These are phyloP conservation scores for Claviceps africana DNA, from an alignment of 2,329 filamentous ascomycete genomes.

Conservation along the genomic window DNA sequence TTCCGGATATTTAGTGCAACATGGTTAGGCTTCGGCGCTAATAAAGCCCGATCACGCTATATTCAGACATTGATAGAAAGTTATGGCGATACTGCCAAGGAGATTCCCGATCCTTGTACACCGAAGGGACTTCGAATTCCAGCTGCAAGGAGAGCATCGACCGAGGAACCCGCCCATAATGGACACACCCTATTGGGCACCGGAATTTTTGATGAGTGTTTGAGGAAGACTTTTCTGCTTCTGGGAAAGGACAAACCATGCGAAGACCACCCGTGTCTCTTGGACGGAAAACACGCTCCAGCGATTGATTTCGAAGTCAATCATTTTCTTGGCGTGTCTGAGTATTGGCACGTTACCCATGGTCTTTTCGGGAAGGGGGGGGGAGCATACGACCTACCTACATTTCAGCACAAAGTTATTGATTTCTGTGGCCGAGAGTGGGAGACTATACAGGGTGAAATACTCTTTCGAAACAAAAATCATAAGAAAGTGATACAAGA, in stretches of 20 bases:
- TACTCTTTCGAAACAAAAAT: slow-evolving; percentile 54
- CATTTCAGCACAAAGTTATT: slow-evolving; percentile 73
- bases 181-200: slow-evolving; percentile 58
- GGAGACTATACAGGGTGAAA: slow-evolving; percentile 54
- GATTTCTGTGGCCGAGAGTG: slow-evolving; percentile 79
- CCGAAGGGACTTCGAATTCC: slow-evolving; percentile 64
- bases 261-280: slow-evolving; percentile 66
- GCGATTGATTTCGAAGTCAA: slow-evolving; percentile 96
- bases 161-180: slow-evolving; percentile 16
- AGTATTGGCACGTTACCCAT: slow-evolving; percentile 98
- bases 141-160: slow-evolving; percentile 43
- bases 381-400: slow-evolving; percentile 77
- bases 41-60: slow-evolving; percentile 77
- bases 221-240: slow-evolving; percentile 69
- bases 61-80: slow-evolving; percentile 60
- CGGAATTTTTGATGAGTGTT: slow-evolving; percentile 73
- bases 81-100: slow-evolving; percentile 42
- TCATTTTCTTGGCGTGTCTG: slow-evolving; percentile 93
- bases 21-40: slow-evolving; percentile 95
- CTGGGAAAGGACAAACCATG: slow-evolving; percentile 83
- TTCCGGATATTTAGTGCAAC: slow-evolving; percentile 90
- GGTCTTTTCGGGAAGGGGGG: slow-evolving; percentile 73
- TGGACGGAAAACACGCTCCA: slow-evolving; percentile 84
- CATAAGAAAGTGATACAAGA: slow-evolving; percentile 65
- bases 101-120: slow-evolving; percentile 83